Percentiles rank a stretch among this genome's conserved stretches.
phyloP scores from a whole-genome alignment of 805 yeast species.

The Schwanniomyces vanrijiae region DNA sequence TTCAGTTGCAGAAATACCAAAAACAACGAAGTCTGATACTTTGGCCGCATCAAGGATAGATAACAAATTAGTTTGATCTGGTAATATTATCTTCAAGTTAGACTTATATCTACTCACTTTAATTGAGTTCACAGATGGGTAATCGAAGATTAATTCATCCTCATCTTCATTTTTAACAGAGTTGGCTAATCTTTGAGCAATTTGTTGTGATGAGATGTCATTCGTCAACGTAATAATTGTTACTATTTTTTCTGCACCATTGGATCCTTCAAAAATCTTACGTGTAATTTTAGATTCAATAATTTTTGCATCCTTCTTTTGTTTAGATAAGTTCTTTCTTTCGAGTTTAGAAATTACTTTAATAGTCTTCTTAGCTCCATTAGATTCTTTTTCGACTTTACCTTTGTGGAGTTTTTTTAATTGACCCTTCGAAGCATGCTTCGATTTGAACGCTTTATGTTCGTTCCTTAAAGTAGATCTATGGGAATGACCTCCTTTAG shows the following conservation, averaged over 20 bases:
- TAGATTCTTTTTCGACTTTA: conserved; percentile 68
- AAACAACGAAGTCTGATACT: conserved; percentile 83
- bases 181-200: conserved; percentile 52
- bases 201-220: conserved; percentile 60
- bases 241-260: conserved; percentile 81
- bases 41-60: conserved; percentile 83
- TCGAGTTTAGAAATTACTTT: conserved; percentile 51
- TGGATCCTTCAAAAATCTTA: conserved; percentile 74
- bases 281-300: conserved; percentile 56
- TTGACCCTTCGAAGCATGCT: conserved; percentile 87
- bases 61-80: conserved; percentile 64
- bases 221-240: conserved; percentile 77
- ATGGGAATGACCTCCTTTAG: conserved; percentile 66
- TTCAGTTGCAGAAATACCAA: conserved; percentile 82
- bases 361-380: conserved; percentile 32
- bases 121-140: conserved; percentile 53
- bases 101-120: conserved; percentile 69
- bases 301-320: conserved; percentile 72
- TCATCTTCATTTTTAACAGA: conserved; percentile 35
- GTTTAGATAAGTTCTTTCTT: conserved; percentile 77
- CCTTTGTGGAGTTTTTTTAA: conserved; percentile 81
- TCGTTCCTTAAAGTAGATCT: conserved; percentile 79
- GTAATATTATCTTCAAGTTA: conserved; percentile 69
- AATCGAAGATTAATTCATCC: conserved; percentile 24
- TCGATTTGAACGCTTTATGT: conserved; percentile 88